Percentiles rank a stretch among this genome's conserved stretches.
These are phyloP conservation scores for Aspergillus niger DNA, from an alignment of 2,329 filamentous ascomycete genomes.

Conservation along the genomic window DNA sequence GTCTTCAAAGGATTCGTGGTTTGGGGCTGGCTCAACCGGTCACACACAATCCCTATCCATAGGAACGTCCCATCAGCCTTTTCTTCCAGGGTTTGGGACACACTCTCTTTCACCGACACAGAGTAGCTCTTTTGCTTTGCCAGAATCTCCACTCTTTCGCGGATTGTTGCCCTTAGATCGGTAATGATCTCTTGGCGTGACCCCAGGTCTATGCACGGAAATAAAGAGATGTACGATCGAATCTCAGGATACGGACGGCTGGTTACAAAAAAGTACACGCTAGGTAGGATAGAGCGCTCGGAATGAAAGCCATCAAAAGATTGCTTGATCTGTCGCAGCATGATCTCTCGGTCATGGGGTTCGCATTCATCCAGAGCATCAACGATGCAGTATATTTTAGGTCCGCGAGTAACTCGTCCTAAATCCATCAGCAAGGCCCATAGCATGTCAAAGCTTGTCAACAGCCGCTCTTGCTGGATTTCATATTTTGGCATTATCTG, in stretches of 20 bases:
- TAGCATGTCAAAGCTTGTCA: conserved; percentile 11
- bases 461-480: conserved; percentile 2
- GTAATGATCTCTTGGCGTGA: conserved; percentile 1
- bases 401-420: background rate
- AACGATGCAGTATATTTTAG: conserved; percentile 18
- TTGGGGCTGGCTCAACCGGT: too few species aligned
- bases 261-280: conserved; percentile 6
- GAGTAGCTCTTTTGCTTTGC: conserved; percentile 11
- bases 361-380: conserved; percentile 25
- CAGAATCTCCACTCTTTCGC: conserved; percentile 14
- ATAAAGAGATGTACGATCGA: conserved; percentile 3
- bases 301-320: background rate
- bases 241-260: conserved; percentile 19
- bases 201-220: conserved; percentile 4
- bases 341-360: conserved; percentile 6
- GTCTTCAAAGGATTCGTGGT: conserved; percentile 7
- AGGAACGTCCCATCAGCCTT: conserved; percentile 24
- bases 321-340: conserved; percentile 11
- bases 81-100: conserved; percentile 12
- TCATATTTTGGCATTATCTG: conserved; percentile 13
- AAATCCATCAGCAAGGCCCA: conserved; percentile 14
- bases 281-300: background rate
- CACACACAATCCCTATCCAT: conserved; percentile 18
- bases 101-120: background rate
- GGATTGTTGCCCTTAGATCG: conserved; percentile 9